Percentiles rank a stretch among this genome's conserved stretches.
These are phyloP conservation scores for Lophiotrema nucula DNA, from an alignment of 495 filamentous ascomycete species.

Conservation along the genomic window DNA sequence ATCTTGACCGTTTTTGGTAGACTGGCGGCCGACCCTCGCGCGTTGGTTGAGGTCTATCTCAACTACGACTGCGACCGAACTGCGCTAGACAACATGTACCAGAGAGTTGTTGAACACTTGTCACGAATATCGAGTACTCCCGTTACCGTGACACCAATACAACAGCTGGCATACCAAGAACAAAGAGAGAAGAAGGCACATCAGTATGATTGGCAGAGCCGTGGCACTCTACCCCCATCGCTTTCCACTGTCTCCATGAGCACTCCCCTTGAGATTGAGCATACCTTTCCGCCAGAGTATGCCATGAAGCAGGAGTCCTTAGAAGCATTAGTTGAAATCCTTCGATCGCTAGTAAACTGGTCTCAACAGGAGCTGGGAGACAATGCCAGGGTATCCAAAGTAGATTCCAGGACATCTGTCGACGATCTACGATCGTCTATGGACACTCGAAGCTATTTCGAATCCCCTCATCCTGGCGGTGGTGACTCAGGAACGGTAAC, in stretches of 20 bases:
- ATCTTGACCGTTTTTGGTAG: constrained; percentile 84
- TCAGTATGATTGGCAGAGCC: constrained; percentile 72
- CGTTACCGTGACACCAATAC: constrained; percentile 65
- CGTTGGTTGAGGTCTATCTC: constrained; percentile 91
- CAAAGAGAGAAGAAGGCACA: constrained; percentile 56
- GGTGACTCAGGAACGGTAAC: constrained; percentile 61
- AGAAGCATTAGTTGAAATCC: constrained; percentile 80
- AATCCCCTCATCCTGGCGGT: constrained; percentile 21
- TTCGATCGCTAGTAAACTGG: constrained; percentile 91
- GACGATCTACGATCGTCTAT: constrained; percentile 81
- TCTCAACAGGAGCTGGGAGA: constrained; percentile 73
- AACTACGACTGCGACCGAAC: constrained; percentile 98
- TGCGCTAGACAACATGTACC: constrained; percentile 94
- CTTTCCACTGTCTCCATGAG: constrained; percentile 75
- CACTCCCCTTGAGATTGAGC: constrained; percentile 56
- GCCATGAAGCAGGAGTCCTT: constrained; percentile 82
- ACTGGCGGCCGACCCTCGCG: constrained; percentile 78
- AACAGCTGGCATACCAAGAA: constrained; percentile 85
- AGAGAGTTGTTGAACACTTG: constrained; percentile 87
- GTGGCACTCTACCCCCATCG: constrained; percentile 79
- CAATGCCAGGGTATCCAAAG: constrained; percentile 47
- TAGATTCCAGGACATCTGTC: constrained; percentile 61
- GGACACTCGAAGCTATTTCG: constrained; percentile 52
- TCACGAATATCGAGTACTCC: constrained; percentile 77
- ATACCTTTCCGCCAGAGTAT: constrained; percentile 78